These are phyloP conservation scores for Pulveroboletus frians DNA, from an alignment of 768 basidiomycete genomes.

Conservation along the genomic window DNA sequence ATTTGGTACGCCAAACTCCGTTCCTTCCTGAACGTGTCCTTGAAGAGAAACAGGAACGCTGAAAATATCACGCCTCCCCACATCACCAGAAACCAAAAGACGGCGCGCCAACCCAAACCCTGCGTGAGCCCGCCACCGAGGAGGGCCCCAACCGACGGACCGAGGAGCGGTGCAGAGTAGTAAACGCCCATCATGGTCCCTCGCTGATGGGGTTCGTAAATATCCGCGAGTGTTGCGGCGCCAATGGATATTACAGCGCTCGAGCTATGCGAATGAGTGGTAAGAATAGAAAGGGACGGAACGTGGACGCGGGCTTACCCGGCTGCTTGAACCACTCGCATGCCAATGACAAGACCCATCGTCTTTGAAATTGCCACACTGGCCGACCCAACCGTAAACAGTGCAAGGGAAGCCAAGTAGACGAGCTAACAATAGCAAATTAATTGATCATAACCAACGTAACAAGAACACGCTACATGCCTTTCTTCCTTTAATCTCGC, in stretches of 20 bases:
- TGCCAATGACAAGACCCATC: constrained; percentile 58
- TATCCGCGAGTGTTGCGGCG: constrained; percentile 67
- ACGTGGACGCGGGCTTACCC: constrained; percentile 38
- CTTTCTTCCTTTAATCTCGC: constrained; percentile 67
- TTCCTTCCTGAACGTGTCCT: constrained; percentile 80
- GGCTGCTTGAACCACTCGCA: constrained; percentile 60
- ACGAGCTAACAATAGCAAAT: constrained; percentile 37
- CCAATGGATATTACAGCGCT: constrained; percentile 71
- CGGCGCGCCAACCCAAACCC: constrained; percentile 70
- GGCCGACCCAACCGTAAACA: constrained; percentile 53
- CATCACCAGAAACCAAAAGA: constrained; percentile 80
- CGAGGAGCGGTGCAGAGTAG: constrained; percentile 75
- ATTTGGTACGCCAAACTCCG: constrained; percentile 77
- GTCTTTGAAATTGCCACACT: constrained; percentile 53
- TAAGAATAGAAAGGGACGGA: not conserved
- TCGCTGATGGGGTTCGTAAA: constrained; percentile 69
- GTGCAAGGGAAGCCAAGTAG: constrained; percentile 47
- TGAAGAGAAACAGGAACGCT: constrained; percentile 65
- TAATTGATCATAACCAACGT: not conserved
- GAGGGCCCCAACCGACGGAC: constrained; percentile 63
- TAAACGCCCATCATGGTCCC: constrained; percentile 80
- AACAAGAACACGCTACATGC: constrained; percentile 28
- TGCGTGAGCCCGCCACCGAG: constrained; percentile 67
- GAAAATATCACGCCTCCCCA: constrained; percentile 51
- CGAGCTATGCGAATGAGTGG: constrained; percentile 35